phyloP scores from a whole-genome alignment of 805 yeast genomes.

The Barnettozyma salicaria region DNA sequence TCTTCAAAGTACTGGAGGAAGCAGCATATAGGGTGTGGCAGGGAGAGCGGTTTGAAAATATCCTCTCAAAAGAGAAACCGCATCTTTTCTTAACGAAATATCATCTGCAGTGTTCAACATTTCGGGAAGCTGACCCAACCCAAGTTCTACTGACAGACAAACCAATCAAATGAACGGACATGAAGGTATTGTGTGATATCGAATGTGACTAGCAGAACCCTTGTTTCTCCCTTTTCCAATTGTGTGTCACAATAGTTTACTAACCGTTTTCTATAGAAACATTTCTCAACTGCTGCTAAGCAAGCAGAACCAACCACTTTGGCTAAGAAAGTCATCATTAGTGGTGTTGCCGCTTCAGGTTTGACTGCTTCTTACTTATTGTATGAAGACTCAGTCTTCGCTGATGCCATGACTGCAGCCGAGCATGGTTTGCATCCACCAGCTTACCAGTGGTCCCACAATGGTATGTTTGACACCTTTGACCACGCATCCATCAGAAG shows the following conservation, averaged over 20 bases:
- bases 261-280: slow-evolving; percentile 21
- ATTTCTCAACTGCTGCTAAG: slow-evolving; percentile 32
- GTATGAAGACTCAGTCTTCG: slow-evolving; percentile 80
- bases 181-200: too few species aligned
- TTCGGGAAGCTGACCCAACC: too few species aligned
- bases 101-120: too few species aligned
- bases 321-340: slow-evolving; percentile 48
- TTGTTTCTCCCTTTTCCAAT: too few species aligned
- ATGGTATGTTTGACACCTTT: slow-evolving; percentile 83
- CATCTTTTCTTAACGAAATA: too few species aligned
- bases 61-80: too few species aligned
- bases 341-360: slow-evolving; percentile 68
- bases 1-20: too few species aligned
- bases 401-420: slow-evolving; percentile 96
- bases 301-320: slow-evolving; percentile 30
- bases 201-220: too few species aligned
- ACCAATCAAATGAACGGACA: too few species aligned
- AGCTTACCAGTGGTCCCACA: slow-evolving; percentile 87
- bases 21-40: too few species aligned
- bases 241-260: slow-evolving; percentile 8
- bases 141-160: too few species aligned
- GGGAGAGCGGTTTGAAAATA: too few species aligned
- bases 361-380: slow-evolving; percentile 73
- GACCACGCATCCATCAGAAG: slow-evolving; percentile 96
- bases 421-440: slow-evolving; percentile 99